These are phyloP conservation scores for Exophiala viscosa DNA, from an alignment of 2,329 filamentous ascomycete species.

Conservation along the genomic window DNA sequence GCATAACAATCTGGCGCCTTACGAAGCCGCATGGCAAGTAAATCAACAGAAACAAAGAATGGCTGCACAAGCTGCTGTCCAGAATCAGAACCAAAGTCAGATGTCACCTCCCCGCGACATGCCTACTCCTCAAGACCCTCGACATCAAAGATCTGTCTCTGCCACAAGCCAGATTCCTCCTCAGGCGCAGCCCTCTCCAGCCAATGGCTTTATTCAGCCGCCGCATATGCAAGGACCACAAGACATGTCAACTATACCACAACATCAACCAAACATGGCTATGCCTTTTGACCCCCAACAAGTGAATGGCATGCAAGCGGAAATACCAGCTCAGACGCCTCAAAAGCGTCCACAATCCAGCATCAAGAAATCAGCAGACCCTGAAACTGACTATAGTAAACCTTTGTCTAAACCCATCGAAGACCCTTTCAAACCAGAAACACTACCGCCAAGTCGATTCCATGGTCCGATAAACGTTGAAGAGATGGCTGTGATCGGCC, in stretches of 20 bases:
- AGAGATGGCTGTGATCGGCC: conserved; percentile 61
- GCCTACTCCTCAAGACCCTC: conserved; percentile 32
- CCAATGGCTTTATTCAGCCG: conserved; percentile 38
- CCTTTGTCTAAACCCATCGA: conserved; percentile 39
- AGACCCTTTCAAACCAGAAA: conserved; percentile 46
- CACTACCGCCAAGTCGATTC: conserved; percentile 47
- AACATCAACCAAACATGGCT: conserved; percentile 30
- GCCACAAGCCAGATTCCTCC: conserved; percentile 24
- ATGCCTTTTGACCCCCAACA: conserved; percentile 30
- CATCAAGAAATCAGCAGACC: conserved; percentile 31
- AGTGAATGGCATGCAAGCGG: conserved; percentile 22
- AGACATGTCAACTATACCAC: conserved; percentile 34
- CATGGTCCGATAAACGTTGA: conserved; percentile 71
- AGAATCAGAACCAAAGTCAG: conserved; percentile 38
- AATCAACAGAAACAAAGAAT: conserved; percentile 43
- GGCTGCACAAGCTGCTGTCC: conserved; percentile 37
- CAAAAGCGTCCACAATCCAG: conserved; percentile 24
- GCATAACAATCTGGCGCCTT: conserved; percentile 69
- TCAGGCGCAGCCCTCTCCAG: conserved; percentile 18
- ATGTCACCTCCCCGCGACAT: conserved; percentile 36
- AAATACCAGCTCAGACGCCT: conserved; percentile 21
- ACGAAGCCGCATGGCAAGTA: conserved; percentile 58
- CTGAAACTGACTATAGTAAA: conserved; percentile 34
- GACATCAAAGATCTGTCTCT: conserved; percentile 23
- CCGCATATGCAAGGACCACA: conserved; percentile 18